Evolutionary conservation across 2,329 filamentous ascomycete genomes (phyloP).

Genomic region (Penicillium freii): DNA sequence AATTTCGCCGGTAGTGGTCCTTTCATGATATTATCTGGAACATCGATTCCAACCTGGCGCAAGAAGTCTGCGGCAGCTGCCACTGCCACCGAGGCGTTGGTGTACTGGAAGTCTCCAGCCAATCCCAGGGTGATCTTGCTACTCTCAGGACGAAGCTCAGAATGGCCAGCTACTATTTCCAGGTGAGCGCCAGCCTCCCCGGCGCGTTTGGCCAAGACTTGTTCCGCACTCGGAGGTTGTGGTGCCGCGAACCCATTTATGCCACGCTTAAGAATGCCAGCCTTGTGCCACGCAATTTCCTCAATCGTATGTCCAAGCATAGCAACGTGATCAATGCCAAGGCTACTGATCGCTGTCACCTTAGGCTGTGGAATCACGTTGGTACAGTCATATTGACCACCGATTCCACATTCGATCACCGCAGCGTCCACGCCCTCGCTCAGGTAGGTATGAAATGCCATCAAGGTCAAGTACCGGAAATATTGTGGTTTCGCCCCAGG

Average conservation of each 20-base stretch:
- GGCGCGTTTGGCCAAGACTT: conserved; percentile 57
- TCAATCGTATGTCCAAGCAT: conserved; percentile 77
- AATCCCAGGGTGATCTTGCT: conserved; percentile 56
- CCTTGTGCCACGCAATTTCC: conserved; percentile 89
- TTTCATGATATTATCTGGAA: conserved; percentile 40
- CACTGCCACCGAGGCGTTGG: conserved; percentile 61
- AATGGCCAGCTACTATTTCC: conserved; percentile 50
- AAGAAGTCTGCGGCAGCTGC: conserved; percentile 47
- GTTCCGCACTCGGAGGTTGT: conserved; percentile 55
- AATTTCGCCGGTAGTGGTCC: conserved; percentile 60
- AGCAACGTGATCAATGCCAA: conserved; percentile 81
- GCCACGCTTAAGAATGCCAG: conserved; percentile 74
- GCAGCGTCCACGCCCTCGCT: conserved; percentile 72
- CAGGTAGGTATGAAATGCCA: conserved; percentile 82
- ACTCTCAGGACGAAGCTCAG: conserved; percentile 38
- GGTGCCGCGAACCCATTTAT: conserved; percentile 62
- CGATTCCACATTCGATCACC: conserved; percentile 90
- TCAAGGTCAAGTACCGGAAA: conserved; percentile 85
- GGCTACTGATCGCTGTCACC: conserved; percentile 70
- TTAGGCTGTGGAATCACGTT: conserved; percentile 74
- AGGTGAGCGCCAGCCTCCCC: conserved; percentile 50
- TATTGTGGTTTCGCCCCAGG: conserved; percentile 75
- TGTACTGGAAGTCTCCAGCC: conserved; percentile 61
- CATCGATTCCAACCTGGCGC: conserved; percentile 33
- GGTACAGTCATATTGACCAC: conserved; percentile 88